Base-by-base conservation (phyloP, 441 rosid species). In the Gossypium laxum region DNA sequence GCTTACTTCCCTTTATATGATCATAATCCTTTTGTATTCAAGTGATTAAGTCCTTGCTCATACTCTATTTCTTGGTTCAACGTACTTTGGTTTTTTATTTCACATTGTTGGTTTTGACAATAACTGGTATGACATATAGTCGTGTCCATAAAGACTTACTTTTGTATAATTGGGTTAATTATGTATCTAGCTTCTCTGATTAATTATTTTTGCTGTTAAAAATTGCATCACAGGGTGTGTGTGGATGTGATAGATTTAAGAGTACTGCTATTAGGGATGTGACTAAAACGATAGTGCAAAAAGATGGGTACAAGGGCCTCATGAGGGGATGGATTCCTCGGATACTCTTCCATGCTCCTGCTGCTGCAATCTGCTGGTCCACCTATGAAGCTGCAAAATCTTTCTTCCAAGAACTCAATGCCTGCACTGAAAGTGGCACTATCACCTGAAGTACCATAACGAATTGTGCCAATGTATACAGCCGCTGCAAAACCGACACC, bases 321-420 rank as follows among this genome's bases (percentile, higher is more conserved):
- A 77, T 89, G 22, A 89, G 98, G 75, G 99, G 99, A 18, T 94
- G 99, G 99, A 77, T 83, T 55, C 99, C 98, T 0, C 86, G 98
- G 85, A 92, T 92, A 92, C 91, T 94, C 47, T 94, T 94, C 87
- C 99, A 94, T 74, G 96, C 98, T 48, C 99, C 97, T 22, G 99
- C 99, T 72, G 98, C 99, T 38, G 97, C 98, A 1, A 94, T 94
- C 71, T 92, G 97, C 78, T 94, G 99, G 99, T 90, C 99, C 12
- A 85, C 91, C 5, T 94, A 94, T 66, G 99, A 92, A 84, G 85
- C 90, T 2, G 77, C 78, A 2, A 94, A 94, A 81, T 48, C 82
- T 10, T 92, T 90, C 79, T 94, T 94, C 55, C 83, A 89, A 56
- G 77, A 87, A 70, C 79, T 82, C 74, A 87, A 88, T 61, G 78